Evolutionary conservation across 2,329 filamentous ascomycete species (phyloP).

Genomic region (Exophiala mesophila): DNA sequence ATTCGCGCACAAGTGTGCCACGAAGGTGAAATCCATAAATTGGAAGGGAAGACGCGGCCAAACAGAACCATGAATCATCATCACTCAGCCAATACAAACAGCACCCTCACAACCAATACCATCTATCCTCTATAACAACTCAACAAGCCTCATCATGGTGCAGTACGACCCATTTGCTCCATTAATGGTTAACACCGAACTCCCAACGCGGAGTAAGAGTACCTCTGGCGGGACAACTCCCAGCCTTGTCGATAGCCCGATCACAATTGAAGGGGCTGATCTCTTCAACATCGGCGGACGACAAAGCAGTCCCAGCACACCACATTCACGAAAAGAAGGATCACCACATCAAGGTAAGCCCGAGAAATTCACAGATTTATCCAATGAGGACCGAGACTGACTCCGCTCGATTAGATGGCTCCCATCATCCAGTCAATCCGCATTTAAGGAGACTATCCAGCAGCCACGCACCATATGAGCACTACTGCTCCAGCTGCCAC

Average conservation of each 20-base stretch:
- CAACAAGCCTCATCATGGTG: slow-evolving; percentile 10
- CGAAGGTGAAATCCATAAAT: slow-evolving; percentile 2
- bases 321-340: neutral
- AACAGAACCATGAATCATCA: neutral
- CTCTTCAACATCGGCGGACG: neutral
- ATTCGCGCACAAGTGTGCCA: neutral
- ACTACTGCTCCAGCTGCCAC: slow-evolving; percentile 18
- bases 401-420: no score
- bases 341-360: neutral
- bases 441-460: slow-evolving; percentile 15
- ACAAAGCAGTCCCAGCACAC: neutral
- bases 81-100: slow-evolving; percentile 1
- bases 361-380: no score
- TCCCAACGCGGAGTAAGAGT: slow-evolving; percentile 12
- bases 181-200: slow-evolving; percentile 7
- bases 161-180: slow-evolving; percentile 20
- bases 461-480: slow-evolving; percentile 3
- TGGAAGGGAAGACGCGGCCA: neutral
- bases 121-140: neutral
- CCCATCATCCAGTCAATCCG: slow-evolving; percentile 7
- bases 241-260: slow-evolving; percentile 1
- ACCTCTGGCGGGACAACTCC: neutral
- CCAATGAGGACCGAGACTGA: neutral
- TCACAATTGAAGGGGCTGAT: neutral
- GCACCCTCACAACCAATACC: slow-evolving; percentile 1